These are phyloP conservation scores for Stygiomarasmius scandens DNA, from an alignment of 1,284 basidiomycete species.

Conservation along the genomic window DNA sequence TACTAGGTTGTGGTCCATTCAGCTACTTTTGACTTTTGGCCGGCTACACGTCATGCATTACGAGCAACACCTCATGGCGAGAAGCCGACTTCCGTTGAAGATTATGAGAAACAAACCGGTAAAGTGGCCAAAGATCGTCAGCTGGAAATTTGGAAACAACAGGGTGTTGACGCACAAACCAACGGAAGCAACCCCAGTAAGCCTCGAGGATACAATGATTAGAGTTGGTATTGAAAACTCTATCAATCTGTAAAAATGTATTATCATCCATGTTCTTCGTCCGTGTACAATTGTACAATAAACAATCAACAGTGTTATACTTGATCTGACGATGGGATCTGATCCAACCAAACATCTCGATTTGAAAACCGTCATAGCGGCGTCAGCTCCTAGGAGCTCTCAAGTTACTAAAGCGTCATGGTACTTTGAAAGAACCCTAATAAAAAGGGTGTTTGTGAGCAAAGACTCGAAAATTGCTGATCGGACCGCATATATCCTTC, in stretches of 20 bases:
- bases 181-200: slow-evolving; percentile 31
- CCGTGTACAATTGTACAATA: neutral
- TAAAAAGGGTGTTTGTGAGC: too few species aligned
- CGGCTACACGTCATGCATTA: slow-evolving; percentile 73
- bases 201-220: slow-evolving; percentile 65
- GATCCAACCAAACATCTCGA: neutral
- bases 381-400: too few species aligned
- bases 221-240: neutral
- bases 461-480: neutral
- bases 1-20: slow-evolving; percentile 70
- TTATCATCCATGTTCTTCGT: neutral
- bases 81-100: slow-evolving; percentile 72
- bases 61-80: slow-evolving; percentile 84
- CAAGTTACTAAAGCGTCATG: too few species aligned
- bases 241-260: neutral
- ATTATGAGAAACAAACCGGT: slow-evolving; percentile 68
- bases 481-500: neutral
- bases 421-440: too few species aligned
- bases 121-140: slow-evolving; percentile 68
- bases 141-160: slow-evolving; percentile 64
- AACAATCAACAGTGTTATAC: neutral
- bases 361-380: neutral
- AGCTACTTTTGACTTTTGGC: slow-evolving; percentile 80
- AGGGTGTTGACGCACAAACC: slow-evolving; percentile 41
- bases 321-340: neutral